phyloP scores from a whole-genome alignment of 2,329 filamentous ascomycete species.

The Pezicula rhizophila region DNA sequence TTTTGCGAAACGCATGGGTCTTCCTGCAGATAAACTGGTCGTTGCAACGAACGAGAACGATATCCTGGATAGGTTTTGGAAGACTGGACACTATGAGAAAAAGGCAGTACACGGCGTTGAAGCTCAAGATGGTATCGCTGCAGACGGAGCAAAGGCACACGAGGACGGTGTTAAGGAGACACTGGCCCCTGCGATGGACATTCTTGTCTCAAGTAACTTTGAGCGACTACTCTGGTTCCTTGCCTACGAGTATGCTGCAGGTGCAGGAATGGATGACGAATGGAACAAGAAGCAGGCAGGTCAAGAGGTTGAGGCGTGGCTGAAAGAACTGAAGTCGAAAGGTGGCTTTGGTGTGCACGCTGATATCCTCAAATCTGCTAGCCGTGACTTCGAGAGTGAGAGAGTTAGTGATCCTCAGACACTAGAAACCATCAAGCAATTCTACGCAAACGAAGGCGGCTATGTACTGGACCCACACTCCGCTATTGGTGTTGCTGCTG shows the following conservation, averaged over 20 bases:
- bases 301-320: conserved; percentile 72
- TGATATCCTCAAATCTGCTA: conserved; percentile 65
- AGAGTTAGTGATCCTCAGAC: conserved; percentile 62
- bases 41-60: conserved; percentile 97
- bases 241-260: conserved; percentile 62
- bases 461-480: conserved; percentile 94
- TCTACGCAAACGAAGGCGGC: conserved; percentile 46
- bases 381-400: conserved; percentile 76
- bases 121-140: conserved; percentile 47
- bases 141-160: conserved; percentile 56
- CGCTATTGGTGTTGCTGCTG: conserved; percentile 77
- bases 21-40: conserved; percentile 81
- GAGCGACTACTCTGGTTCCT: conserved; percentile 94
- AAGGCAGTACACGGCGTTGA: conserved; percentile 53
- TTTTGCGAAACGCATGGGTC: conserved; percentile 85
- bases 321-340: conserved; percentile 70
- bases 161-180: conserved; percentile 80
- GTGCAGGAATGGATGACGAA: conserved; percentile 54
- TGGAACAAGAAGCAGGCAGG: conserved; percentile 66
- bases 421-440: conserved; percentile 55
- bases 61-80: conserved; percentile 93
- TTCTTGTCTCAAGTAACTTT: conserved; percentile 93
- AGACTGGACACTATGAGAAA: conserved; percentile 85
- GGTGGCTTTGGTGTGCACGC: conserved; percentile 78
- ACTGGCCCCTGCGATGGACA: conserved; percentile 93